A percentile compares a stretch with the other conserved stretches of the same genome.
Evolutionary conservation across 441 rosid species (phyloP).

Genomic region (Populus hybrid): DNA sequence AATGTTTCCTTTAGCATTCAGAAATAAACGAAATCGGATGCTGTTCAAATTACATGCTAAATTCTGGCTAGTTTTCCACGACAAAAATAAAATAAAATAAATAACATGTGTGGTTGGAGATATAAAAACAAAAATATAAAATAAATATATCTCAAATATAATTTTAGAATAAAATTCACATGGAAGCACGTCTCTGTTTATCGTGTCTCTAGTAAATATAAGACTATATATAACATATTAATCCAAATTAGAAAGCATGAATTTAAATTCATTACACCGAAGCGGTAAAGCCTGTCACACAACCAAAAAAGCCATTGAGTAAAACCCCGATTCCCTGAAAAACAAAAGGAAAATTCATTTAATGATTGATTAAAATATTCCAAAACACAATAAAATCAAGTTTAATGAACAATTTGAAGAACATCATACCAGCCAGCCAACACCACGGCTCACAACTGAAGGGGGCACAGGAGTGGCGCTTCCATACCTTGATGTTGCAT

Average conservation of each 20-base stretch:
- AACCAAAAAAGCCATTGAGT: constrained; percentile 55
- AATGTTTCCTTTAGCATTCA: neutral
- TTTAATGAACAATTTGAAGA: neutral
- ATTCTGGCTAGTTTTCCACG: too few species aligned
- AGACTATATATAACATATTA: too few species aligned
- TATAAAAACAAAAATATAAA: neutral
- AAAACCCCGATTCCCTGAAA: constrained; percentile 68
- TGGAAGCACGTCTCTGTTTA: too few species aligned
- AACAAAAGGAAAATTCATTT: neutral
- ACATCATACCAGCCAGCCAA: constrained; percentile 71
- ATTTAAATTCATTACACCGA: constrained; percentile 41
- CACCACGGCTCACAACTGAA: constrained; percentile 74
- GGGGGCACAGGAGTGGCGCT: constrained; percentile 83
- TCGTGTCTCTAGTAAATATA: too few species aligned
- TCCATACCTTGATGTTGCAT: constrained; percentile 65
- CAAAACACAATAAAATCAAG: too few species aligned
- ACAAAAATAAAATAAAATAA: too few species aligned
- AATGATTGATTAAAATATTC: neutral
- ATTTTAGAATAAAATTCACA: too few species aligned
- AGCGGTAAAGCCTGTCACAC: constrained; percentile 48
- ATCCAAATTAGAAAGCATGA: neutral
- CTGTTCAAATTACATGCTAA: neutral
- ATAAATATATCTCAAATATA: too few species aligned
- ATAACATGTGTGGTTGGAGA: too few species aligned
- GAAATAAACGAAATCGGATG: too few species aligned